Base-by-base conservation (phyloP, 2,329 filamentous ascomycete genomes). In the Exophiala dermatitidis region DNA sequence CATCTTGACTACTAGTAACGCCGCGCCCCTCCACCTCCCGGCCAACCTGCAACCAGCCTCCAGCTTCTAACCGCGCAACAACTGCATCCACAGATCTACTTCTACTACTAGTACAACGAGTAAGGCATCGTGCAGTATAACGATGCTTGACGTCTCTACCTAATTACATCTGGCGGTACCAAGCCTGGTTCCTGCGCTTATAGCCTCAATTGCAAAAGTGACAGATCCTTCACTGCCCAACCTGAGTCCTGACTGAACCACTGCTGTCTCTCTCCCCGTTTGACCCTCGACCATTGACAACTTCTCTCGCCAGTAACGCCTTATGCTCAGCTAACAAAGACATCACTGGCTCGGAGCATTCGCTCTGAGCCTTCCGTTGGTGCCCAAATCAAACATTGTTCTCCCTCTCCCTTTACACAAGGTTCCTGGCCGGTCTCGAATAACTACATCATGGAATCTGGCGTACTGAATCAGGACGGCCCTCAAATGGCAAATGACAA, bases 311-410 rank as follows among this genome's bases (percentile, higher is more conserved):
- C 42, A 33, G 44, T 52, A 52, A 58, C 55, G 50, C 48, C 45
- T 55, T 45, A 59, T 59, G 57, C 29, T 48, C 54, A 52, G 57
- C 54, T 59, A 45, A 52, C 47, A 52, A 8, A 46, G 44, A 41
- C 42, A 38, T 31, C 41, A 19, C 34, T 46, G 57, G 57, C 57
- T 59, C 57, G 53, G 57, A 46, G 57, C 57, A 46, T 26, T 41
- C 46, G 57, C 57, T 57, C 54, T 59, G 57, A 53, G 57, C 57
- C 57, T 48, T 37, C 40, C 9, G 30, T 32, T 32, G 6, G 12
- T 32, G 38, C 28, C 34, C 28, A 38, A 26, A 9, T 2, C 32
- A 9, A 28, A 28, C 38, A 40, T 51, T 58, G 28, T 44, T 5
- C 28, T 26, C n/a, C 1, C 19, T 19, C 1, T 19, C 2, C 19